Conservation (phyloP, 148 eudicot genomes). For the Rhododendron henanense region DNA sequence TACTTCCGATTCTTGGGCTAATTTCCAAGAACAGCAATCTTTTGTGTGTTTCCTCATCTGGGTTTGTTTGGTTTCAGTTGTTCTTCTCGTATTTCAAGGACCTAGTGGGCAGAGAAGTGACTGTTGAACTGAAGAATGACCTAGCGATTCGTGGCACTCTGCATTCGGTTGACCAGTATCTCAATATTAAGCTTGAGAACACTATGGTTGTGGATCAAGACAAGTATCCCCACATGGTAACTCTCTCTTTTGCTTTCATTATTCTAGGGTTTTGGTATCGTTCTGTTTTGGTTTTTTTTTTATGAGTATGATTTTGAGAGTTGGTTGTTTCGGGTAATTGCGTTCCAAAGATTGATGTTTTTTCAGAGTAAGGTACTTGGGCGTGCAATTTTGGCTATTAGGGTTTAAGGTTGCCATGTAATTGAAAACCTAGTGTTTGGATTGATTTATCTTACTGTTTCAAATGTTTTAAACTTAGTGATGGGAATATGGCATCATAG, state of each 20-base stretch:
- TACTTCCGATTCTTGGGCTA: background rate
- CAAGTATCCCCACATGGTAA: slow-evolving; percentile 97
- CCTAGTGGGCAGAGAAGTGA: slow-evolving; percentile 87
- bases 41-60: background rate
- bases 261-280: background rate
- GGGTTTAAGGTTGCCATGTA: background rate
- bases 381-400: background rate
- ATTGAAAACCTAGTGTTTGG: background rate
- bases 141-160: slow-evolving; percentile 84
- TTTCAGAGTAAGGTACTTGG: background rate
- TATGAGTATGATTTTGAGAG: background rate
- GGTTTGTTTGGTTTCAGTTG: slow-evolving; percentile 45
- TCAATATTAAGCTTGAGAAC: slow-evolving; percentile 93
- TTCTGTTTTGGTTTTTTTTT: background rate
- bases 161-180: slow-evolving; percentile 97
- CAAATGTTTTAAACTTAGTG: background rate
- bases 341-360: background rate
- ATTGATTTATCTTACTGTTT: background rate
- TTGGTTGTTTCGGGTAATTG: background rate
- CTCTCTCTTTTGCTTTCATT: background rate
- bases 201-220: slow-evolving; percentile 98
- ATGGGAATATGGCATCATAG: background rate
- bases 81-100: slow-evolving; percentile 97
- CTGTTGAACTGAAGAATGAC: slow-evolving; percentile 94
- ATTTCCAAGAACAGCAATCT: background rate